phyloP scores from a whole-genome alignment of 345 rosid species.

The Brassica cretica region DNA sequence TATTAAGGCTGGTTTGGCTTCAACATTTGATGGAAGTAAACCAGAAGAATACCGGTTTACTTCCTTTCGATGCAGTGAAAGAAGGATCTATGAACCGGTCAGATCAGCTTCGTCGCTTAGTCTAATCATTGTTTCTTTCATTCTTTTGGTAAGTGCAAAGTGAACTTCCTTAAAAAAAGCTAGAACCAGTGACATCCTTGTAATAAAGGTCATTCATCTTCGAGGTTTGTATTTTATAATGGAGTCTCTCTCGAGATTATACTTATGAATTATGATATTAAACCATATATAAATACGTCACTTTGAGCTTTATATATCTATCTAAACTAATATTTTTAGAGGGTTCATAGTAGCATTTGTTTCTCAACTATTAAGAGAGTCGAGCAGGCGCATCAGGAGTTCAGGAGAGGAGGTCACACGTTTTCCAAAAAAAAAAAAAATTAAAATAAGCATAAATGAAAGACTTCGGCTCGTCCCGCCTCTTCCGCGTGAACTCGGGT shows the following conservation, averaged over 20 bases:
- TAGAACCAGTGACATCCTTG: background rate
- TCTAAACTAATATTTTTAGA: background rate
- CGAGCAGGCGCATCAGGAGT: too few species aligned
- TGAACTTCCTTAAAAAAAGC: background rate
- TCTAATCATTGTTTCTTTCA: background rate
- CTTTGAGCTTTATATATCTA: background rate
- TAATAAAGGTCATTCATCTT: background rate
- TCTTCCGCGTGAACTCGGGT: too few species aligned
- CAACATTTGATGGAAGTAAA: background rate
- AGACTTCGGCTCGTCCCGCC: too few species aligned
- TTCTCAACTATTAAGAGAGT: background rate
- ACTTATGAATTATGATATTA: background rate
- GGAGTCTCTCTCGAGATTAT: background rate
- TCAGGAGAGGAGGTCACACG: too few species aligned
- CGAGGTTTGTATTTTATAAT: background rate
- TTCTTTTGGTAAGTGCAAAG: background rate
- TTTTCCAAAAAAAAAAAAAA: too few species aligned
- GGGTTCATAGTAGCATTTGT: background rate
- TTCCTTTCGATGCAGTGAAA: background rate
- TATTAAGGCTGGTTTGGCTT: background rate
- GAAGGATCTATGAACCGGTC: background rate
- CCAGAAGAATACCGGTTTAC: background rate
- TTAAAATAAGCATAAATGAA: too few species aligned
- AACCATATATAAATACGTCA: background rate
- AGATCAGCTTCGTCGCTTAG: background rate